phyloP scores from a whole-genome alignment of 345 rosid species.

The Punica granatum region DNA sequence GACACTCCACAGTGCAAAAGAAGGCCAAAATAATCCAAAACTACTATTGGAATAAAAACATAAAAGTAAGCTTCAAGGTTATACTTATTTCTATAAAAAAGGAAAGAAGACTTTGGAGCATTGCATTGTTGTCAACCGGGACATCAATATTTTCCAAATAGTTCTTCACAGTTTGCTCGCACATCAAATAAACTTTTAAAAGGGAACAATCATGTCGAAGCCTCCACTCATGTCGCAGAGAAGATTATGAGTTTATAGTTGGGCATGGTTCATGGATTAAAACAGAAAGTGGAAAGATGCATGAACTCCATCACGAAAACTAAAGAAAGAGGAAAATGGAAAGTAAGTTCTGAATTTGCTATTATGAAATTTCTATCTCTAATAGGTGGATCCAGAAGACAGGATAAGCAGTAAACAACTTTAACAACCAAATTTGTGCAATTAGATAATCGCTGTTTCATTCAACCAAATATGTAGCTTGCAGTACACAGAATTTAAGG shows the following conservation, averaged over 20 bases:
- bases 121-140: neutral
- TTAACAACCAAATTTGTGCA: neutral
- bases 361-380: neutral
- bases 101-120: neutral
- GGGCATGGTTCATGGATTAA: neutral
- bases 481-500: neutral
- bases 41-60: neutral
- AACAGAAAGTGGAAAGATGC: neutral
- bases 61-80: neutral
- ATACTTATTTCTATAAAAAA: neutral
- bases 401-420: neutral
- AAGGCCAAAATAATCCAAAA: neutral
- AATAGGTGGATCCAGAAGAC: neutral
- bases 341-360: neutral
- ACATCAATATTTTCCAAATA: too few relatives aligned
- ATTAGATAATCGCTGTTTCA: neutral
- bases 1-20: neutral
- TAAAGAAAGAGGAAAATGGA: neutral
- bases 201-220: neutral
- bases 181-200: neutral
- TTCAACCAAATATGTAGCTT: neutral
- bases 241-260: neutral
- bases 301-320: neutral
- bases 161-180: neutral
- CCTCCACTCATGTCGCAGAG: neutral